Evolutionary conservation across 768 basidiomycete genomes (phyloP).

Genomic region (Leucosporidium scottii): DNA sequence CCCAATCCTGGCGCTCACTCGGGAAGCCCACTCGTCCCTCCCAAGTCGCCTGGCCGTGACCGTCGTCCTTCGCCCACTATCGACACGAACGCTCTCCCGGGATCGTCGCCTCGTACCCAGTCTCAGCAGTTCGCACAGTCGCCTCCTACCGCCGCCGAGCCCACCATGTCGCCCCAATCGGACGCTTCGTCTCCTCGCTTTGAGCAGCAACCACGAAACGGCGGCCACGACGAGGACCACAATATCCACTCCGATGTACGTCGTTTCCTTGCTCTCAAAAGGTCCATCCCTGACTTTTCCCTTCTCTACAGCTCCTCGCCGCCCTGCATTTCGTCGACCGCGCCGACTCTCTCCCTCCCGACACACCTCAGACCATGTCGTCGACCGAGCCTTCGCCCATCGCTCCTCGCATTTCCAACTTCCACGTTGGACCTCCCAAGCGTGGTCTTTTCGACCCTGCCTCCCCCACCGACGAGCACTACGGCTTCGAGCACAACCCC

Average conservation of each 20-base stretch:
- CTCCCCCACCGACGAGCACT: slow-evolving; percentile 8
- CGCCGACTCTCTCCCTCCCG: slow-evolving; percentile 3
- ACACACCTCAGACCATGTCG: slow-evolving; percentile 13
- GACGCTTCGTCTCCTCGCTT: too few species aligned
- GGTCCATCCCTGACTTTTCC: not conserved
- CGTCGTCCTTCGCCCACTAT: not conserved
- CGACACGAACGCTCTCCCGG: not conserved
- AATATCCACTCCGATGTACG: slow-evolving; percentile 28
- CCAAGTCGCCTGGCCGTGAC: not conserved
- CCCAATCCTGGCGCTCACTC: too few species aligned
- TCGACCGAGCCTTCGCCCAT: slow-evolving; percentile 13
- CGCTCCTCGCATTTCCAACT: not conserved
- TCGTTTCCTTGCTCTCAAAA: not conserved
- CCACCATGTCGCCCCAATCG: not conserved
- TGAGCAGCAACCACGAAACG: too few species aligned
- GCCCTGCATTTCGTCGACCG: slow-evolving; percentile 28
- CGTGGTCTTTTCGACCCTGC: slow-evolving; percentile 4
- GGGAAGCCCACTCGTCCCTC: not conserved
- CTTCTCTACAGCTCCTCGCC: slow-evolving; percentile 20
- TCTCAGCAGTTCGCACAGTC: not conserved
- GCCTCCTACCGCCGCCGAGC: not conserved
- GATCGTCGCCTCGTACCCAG: not conserved
- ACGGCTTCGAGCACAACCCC: too few species aligned
- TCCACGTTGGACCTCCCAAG: slow-evolving; percentile 23
- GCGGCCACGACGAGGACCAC: slow-evolving; percentile 2